Percentiles rank a stretch among this genome's conserved stretches.
Evolutionary conservation across 768 basidiomycete genomes (phyloP).

Genomic region (Tulasnella sp.): DNA sequence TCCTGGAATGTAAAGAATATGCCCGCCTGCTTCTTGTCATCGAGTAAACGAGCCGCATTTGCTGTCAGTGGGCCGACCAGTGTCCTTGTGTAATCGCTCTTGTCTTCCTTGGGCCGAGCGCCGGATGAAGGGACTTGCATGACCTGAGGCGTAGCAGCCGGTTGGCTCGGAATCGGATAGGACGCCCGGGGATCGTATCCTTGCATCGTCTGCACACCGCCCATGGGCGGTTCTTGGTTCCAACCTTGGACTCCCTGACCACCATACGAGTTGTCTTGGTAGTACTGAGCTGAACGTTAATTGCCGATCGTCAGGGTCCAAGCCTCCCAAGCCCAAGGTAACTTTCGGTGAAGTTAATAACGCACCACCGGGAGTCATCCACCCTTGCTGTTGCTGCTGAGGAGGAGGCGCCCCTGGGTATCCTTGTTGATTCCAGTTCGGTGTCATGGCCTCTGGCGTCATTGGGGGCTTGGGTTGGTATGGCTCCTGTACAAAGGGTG

Average conservation of each 20-base stretch:
- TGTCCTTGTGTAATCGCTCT: conserved; percentile 25
- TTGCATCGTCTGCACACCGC: neutral
- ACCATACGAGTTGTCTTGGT: neutral
- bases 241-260: neutral
- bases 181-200: conserved; percentile 6
- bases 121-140: conserved; percentile 5
- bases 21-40: conserved; percentile 79
- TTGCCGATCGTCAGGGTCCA: conserved; percentile 5
- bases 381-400: neutral
- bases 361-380: conserved; percentile 4
- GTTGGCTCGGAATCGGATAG: neutral
- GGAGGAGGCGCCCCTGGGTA: neutral
- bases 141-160: conserved; percentile 3
- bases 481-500: neutral
- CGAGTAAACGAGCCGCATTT: conserved; percentile 76
- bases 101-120: neutral
- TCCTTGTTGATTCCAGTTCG: conserved; percentile 2
- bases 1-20: conserved; percentile 97
- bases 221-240: neutral
- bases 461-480: neutral
- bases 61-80: conserved; percentile 86
- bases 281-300: neutral
- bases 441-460: neutral
- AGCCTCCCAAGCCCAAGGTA: neutral
- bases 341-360: neutral